phyloP scores from a whole-genome alignment of 768 basidiomycete genomes.

The Tulasnella sp. region DNA sequence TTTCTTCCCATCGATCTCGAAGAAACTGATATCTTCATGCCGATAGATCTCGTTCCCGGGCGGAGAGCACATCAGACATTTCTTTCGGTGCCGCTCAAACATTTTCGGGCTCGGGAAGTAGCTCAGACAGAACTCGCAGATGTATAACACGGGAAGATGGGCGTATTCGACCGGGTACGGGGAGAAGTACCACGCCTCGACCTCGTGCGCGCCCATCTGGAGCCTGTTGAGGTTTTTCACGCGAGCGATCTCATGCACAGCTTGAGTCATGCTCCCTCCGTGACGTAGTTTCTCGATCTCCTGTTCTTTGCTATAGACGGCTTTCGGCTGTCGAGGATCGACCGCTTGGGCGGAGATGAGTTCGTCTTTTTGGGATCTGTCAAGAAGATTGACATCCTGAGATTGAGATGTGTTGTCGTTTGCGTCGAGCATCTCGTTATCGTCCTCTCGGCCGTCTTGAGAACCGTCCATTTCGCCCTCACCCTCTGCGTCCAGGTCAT shows the following conservation, averaged over 20 bases:
- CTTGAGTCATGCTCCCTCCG: conserved; percentile 98
- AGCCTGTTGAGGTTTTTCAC: conserved; percentile 97
- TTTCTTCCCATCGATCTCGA: conserved; percentile 94
- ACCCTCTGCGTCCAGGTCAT: conserved; percentile 23
- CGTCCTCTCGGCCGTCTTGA: conserved; percentile 10
- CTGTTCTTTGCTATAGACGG: conserved; percentile 87
- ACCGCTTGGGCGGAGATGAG: background rate
- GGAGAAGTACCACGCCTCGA: conserved; percentile 99
- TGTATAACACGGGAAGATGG: conserved; percentile 85
- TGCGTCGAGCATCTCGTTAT: conserved; percentile 5
- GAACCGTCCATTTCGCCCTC: conserved; percentile 42
- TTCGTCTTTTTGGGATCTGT: conserved; percentile 27
- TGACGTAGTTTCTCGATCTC: conserved; percentile 98
- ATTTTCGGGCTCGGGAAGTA: conserved; percentile 87
- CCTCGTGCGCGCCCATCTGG: conserved; percentile 91
- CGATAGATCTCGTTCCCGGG: conserved; percentile 99
- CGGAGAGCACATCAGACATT: conserved; percentile 86
- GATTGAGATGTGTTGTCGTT: no score
- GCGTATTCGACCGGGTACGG: conserved; percentile 98
- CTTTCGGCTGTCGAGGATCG: conserved; percentile 39
- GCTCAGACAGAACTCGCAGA: conserved; percentile 96
- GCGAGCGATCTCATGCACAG: conserved; percentile 91
- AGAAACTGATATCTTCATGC: conserved; percentile 92
- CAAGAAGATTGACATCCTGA: conserved; percentile 38
- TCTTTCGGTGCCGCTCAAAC: conserved; percentile 80